Conservation (phyloP, 441 rosid genomes). For the Populus hybrid region DNA sequence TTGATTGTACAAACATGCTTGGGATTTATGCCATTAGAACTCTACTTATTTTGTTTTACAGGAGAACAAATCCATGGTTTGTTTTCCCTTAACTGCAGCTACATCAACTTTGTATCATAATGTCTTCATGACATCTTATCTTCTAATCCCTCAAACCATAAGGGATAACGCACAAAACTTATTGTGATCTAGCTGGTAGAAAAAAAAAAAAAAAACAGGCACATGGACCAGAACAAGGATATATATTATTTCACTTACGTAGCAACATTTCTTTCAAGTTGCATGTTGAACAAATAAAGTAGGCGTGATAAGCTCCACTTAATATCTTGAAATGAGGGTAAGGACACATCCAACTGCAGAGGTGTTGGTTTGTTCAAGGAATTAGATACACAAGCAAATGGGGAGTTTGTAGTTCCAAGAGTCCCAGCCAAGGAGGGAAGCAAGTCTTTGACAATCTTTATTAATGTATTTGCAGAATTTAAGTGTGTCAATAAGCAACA, state of each 20-base stretch:
- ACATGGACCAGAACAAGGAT: too few relatives aligned
- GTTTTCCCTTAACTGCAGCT: background rate
- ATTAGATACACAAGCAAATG: constrained; percentile 82
- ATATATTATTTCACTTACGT: constrained; percentile 73
- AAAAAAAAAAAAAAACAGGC: constrained; percentile 4
- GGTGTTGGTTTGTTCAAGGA: constrained; percentile 75
- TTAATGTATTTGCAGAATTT: constrained; percentile 28
- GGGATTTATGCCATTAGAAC: background rate
- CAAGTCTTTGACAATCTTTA: constrained; percentile 37
- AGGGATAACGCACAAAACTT: background rate
- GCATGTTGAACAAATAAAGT: constrained; percentile 79
- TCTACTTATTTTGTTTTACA: background rate
- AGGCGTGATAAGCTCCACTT: constrained; percentile 72
- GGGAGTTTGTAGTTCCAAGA: constrained; percentile 35
- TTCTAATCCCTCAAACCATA: too few relatives aligned
- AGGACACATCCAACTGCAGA: constrained; percentile 66
- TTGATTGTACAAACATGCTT: background rate
- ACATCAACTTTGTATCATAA: background rate
- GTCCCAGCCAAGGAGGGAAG: constrained; percentile 35
- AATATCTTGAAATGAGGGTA: constrained; percentile 72
- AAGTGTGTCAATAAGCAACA: constrained; percentile 34
- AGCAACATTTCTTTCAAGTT: constrained; percentile 87
- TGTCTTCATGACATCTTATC: background rate
- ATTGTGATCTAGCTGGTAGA: background rate
- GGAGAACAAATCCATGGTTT: background rate